A percentile compares a stretch with the other conserved stretches of the same genome.
Conservation (phyloP, 768 basidiomycete genomes). For the Cystofilobasidium ferigula region DNA sequence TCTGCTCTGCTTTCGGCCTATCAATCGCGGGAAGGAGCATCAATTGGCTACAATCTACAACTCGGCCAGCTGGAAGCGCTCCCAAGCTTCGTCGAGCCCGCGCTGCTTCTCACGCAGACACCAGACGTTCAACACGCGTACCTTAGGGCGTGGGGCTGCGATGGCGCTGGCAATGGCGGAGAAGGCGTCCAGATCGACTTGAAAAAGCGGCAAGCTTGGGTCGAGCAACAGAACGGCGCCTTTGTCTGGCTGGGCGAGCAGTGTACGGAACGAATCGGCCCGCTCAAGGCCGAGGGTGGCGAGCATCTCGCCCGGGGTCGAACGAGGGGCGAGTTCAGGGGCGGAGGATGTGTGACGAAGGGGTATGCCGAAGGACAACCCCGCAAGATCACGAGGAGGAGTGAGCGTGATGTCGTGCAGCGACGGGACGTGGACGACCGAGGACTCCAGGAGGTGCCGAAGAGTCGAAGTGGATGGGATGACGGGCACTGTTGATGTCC, state of each 20-base stretch:
- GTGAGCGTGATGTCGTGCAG: neutral
- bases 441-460: neutral
- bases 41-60: neutral
- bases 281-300: neutral
- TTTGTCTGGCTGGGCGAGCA: neutral
- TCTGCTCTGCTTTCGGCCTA: neutral
- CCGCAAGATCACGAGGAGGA: neutral
- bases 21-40: neutral
- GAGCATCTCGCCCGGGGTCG: neutral
- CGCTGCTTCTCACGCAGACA: slow-evolving; percentile 3
- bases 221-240: neutral
- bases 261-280: neutral
- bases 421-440: neutral
- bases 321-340: too few relatives aligned
- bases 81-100: neutral
- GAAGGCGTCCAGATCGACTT: neutral
- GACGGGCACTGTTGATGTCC: neutral
- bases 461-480: neutral
- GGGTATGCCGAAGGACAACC: neutral
- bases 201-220: neutral
- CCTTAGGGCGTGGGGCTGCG: neutral
- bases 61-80: neutral
- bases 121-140: slow-evolving; percentile 8
- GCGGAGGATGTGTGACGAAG: neutral
- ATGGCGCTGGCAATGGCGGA: neutral